Conservation (phyloP, 495 filamentous ascomycete genomes). For the Choiromyces venosus region DNA sequence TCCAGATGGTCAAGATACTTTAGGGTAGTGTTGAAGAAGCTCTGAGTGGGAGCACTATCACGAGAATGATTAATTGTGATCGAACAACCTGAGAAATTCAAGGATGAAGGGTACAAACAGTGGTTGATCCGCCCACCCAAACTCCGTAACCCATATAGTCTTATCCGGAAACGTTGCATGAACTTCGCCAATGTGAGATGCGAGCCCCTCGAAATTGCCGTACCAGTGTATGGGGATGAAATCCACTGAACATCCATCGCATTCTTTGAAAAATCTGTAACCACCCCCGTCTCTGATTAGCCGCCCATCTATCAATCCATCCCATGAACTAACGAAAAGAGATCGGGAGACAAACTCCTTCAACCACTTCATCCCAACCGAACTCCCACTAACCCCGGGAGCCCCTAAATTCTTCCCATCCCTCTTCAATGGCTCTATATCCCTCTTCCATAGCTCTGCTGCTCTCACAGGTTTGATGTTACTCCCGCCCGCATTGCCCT, state of each 20-base stretch:
- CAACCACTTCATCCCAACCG: constrained; percentile 59
- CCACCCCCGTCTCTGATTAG: neutral
- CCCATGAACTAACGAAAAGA: neutral
- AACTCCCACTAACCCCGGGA: constrained; percentile 55
- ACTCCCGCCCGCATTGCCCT: constrained; percentile 52
- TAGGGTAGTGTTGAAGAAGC: constrained; percentile 58
- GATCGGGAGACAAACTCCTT: constrained; percentile 50
- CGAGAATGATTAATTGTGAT: constrained; percentile 3
- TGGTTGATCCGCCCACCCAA: constrained; percentile 32
- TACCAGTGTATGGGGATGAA: constrained; percentile 77
- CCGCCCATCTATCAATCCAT: neutral
- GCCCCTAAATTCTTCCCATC: constrained; percentile 55
- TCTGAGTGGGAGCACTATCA: constrained; percentile 47
- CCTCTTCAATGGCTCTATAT: constrained; percentile 60
- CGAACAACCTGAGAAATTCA: neutral
- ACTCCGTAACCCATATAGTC: constrained; percentile 37
- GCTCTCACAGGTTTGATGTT: constrained; percentile 53
- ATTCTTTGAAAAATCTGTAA: constrained; percentile 24
- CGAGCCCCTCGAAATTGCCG: constrained; percentile 66
- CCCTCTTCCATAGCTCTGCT: constrained; percentile 59
- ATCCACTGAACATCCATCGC: constrained; percentile 55
- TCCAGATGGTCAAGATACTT: constrained; percentile 61
- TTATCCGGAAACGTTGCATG: constrained; percentile 43
- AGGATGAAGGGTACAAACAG: constrained; percentile 28
- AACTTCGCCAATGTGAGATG: constrained; percentile 62